Base-by-base conservation (phyloP, 2,329 filamentous ascomycete genomes). In the Allantophomopsis lycopodina region DNA sequence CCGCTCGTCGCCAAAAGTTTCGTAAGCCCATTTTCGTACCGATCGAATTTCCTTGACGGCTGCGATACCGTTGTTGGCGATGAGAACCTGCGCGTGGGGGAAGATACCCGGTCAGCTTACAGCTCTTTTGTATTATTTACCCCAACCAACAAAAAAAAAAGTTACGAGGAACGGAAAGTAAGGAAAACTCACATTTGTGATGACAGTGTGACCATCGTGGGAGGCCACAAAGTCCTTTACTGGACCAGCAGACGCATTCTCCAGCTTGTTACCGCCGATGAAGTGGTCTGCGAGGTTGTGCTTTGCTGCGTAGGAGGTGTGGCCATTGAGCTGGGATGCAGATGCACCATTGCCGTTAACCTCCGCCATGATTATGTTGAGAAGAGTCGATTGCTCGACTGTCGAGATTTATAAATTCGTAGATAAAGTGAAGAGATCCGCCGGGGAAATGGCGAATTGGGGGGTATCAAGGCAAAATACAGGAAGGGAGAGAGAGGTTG, bases 21-120 rank as follows among this genome's bases (percentile, higher is more conserved):
- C 91, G 78, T 98, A 98, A 45, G 91, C 91, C 91, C 91, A 98
- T 88, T 96, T 98, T 63, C 91, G 83, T 58, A 98, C 89, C 44
- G 89, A 96, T 62, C 91, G 80, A 60, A 98, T 98, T 66, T 98
- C 91, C 67, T 98, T 98, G 63, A 98, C 91, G 58, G 91, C 91
- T 38, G 91, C 91, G 63, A 98, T 98, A 73, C 91, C 91, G 69
- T 98, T 98, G 72, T 98, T 98, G 60, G 91, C 91, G 64, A 98
- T 98, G 48, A 98, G 74, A 40, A 96, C 87, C 89, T 96, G 56
- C 51, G 7, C 40, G 23, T 41, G 42, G 39, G 36, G 46, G 40
- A n/a, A 43, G 53, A 50, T 46, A 41, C 43, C 20, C 31, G 13
- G 30, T 34, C 20, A 20, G 21, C 37, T 32, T 32, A 3, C 21